Evolutionary conservation across 148 eudicot genomes (phyloP).

Genomic region (Chenopodium album): DNA sequence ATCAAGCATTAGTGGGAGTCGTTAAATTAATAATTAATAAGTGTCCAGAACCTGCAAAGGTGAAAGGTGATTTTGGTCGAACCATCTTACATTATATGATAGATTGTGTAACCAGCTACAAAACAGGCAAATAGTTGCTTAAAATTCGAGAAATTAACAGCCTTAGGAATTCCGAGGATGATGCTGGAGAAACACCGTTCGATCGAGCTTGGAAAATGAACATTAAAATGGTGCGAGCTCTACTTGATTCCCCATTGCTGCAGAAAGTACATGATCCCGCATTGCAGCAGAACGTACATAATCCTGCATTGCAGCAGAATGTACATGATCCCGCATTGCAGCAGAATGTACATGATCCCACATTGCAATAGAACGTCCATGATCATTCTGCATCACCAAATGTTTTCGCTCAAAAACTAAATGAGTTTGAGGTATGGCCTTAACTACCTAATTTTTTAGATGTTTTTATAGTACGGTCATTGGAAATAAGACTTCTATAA

Average conservation of each 20-base stretch:
- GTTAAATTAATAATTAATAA: neutral
- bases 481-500: too few relatives aligned
- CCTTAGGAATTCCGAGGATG: neutral
- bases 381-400: too few relatives aligned
- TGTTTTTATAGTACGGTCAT: too few relatives aligned
- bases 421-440: too few relatives aligned
- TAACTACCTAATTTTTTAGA: too few relatives aligned
- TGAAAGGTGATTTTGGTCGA: neutral
- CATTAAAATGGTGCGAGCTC: neutral
- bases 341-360: too few relatives aligned
- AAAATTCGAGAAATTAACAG: neutral
- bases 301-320: too few relatives aligned
- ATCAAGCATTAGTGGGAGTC: neutral
- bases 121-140: conserved; percentile 2
- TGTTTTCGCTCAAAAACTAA: too few relatives aligned
- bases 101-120: neutral
- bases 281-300: neutral
- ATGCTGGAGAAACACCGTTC: conserved; percentile 9
- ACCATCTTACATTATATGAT: conserved; percentile 5
- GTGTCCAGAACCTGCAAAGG: neutral
- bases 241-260: neutral
- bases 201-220: conserved; percentile 1
- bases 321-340: too few relatives aligned
- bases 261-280: neutral
- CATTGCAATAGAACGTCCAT: too few relatives aligned